Base-by-base conservation (phyloP, 192 early-diverging fungal species). In the Dissophora globulifera region DNA sequence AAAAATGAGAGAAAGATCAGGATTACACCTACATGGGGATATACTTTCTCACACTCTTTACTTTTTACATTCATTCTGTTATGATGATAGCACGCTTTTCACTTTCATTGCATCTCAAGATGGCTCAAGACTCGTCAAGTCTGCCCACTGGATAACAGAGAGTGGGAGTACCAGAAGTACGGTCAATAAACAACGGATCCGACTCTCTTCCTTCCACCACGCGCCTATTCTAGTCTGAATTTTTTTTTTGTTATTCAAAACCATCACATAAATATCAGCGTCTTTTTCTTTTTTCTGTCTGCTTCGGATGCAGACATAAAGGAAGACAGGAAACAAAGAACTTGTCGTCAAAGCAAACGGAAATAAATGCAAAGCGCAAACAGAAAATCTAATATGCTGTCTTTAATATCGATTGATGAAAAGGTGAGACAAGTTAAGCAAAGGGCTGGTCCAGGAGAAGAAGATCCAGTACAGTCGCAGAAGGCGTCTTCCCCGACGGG, bases 161-260 rank as follows among this genome's bases (percentile, higher is more conserved):
- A 96, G 82, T 99, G 97, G 97, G 95, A 95, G 76, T 94, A 92
- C 86, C 96, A 97, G 79, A 99, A 97, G 90, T 89, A 90, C 53
- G 89, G 72, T 47, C 63, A 66, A 50, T 76, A 76, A 66, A 63
- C 19, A 40, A n/a, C n/a, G 9, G 43, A 17, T 10, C 43, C 12
- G 2, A 12, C 27, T 31, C 32, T 51, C 23, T 12, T 38, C 13
- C 49, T 52, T 52, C 50, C 27, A 52, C 29, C 25, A 31, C 29
- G 4, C 46, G 8, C 35, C 35, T n/a, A n/a, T 42, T 42, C n/a
- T 11, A 2, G 41, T n/a, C 41, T n/a, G 41, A 22, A 47, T 22
- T 20, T 47, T 4, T 47, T 47, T n/a, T n/a, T n/a, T n/a, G n/a
- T n/a, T n/a, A n/a, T n/a, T n/a, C n/a, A n/a, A n/a, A n/a, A n/a